phyloP scores from a whole-genome alignment of 129 eudicot genomes.

The Kitagawia praeruptora region DNA sequence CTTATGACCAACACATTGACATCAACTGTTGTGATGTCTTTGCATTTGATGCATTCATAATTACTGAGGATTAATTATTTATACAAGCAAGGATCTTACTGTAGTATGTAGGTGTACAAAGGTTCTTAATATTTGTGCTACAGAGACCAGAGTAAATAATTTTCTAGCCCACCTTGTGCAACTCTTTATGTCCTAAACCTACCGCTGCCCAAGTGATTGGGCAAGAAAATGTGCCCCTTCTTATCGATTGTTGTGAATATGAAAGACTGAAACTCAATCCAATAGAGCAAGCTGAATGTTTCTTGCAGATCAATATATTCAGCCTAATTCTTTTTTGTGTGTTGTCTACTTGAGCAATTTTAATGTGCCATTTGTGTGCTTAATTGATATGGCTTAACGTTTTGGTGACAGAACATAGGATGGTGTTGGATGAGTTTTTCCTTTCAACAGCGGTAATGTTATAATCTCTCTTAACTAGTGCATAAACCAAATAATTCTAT shows the following conservation, averaged over 20 bases:
- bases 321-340: not conserved
- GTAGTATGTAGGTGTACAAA: not conserved
- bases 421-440: constrained; percentile 83
- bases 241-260: not conserved
- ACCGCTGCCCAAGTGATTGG: not conserved
- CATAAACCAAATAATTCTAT: constrained; percentile 1
- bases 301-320: not conserved
- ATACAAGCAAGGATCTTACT: not conserved
- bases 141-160: not conserved
- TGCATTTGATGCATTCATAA: not conserved
- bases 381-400: not conserved
- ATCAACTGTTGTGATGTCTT: not conserved
- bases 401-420: constrained; percentile 72
- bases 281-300: not conserved
- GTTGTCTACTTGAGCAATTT: not conserved
- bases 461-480: constrained; percentile 1
- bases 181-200: not conserved
- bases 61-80: not conserved
- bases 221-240: not conserved
- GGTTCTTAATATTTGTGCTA: not conserved
- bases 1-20: not conserved
- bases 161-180: not conserved
- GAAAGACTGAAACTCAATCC: not conserved
- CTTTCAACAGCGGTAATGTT: constrained; percentile 77
- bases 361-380: not conserved